These are phyloP conservation scores for Inonotus obliquus DNA, from an alignment of 1,284 basidiomycete species.

Conservation along the genomic window DNA sequence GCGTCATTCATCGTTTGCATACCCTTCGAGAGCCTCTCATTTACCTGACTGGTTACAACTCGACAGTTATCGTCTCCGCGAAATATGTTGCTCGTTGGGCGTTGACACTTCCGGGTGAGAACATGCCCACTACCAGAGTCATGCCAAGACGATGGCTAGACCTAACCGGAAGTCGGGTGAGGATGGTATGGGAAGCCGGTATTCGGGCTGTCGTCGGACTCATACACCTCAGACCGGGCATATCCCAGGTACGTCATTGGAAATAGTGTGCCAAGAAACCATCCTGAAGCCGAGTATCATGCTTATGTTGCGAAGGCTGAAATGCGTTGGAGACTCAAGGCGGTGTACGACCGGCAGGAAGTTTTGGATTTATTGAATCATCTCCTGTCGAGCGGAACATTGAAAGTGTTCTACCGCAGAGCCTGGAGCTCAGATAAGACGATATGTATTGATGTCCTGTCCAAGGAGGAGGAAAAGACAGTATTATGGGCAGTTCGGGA, in stretches of 20 bases:
- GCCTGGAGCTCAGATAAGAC: slow-evolving; percentile 10
- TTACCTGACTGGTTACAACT: slow-evolving; percentile 64
- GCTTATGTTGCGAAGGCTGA: slow-evolving; percentile 43
- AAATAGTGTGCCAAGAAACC: not conserved
- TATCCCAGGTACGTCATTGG: slow-evolving; percentile 54
- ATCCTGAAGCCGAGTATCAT: not conserved
- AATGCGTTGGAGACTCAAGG: slow-evolving; percentile 59
- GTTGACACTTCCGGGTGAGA: slow-evolving; percentile 41
- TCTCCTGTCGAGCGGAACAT: slow-evolving; percentile 46
- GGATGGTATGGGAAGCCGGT: slow-evolving; percentile 65
- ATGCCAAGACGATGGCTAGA: slow-evolving; percentile 77
- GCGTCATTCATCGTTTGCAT: slow-evolving; percentile 40
- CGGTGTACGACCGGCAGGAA: slow-evolving; percentile 74
- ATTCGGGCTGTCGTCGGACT: slow-evolving; percentile 61
- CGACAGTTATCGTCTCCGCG: slow-evolving; percentile 44
- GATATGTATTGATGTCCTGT: slow-evolving; percentile 28
- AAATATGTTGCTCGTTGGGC: slow-evolving; percentile 54
- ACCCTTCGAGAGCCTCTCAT: slow-evolving; percentile 45
- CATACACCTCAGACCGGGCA: slow-evolving; percentile 66
- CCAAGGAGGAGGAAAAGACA: slow-evolving; percentile 45
- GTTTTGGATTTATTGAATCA: slow-evolving; percentile 58
- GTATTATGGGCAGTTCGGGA: slow-evolving; percentile 42
- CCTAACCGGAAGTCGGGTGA: slow-evolving; percentile 55
- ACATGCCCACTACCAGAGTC: slow-evolving; percentile 35
- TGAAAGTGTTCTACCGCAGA: slow-evolving; percentile 27